phyloP scores from a whole-genome alignment of 192 early-diverging fungal species.

The Backusella tarrabulga region DNA sequence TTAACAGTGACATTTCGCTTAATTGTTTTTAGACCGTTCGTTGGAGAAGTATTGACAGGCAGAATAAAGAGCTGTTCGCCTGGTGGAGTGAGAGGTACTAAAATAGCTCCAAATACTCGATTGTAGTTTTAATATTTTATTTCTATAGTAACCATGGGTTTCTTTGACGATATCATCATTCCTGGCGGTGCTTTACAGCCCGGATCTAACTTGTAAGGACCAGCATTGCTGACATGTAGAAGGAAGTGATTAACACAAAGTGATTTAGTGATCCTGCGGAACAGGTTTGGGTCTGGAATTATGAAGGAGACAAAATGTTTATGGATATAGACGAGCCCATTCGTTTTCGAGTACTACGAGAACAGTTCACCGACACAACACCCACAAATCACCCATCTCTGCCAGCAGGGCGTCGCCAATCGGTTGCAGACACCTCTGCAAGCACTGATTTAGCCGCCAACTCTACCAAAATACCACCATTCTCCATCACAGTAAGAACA shows the following conservation, averaged over 20 bases:
- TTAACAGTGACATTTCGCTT: constrained; percentile 72
- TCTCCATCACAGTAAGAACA: constrained; percentile 48
- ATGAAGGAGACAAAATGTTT: constrained; percentile 72
- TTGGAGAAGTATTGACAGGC: constrained; percentile 83
- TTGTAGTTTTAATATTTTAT: not conserved
- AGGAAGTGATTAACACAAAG: not conserved
- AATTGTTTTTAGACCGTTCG: constrained; percentile 88
- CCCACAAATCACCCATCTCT: constrained; percentile 51
- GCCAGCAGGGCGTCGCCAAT: constrained; percentile 35
- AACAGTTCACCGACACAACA: constrained; percentile 75
- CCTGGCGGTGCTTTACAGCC: constrained; percentile 62
- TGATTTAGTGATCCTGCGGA: constrained; percentile 55
- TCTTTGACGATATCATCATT: constrained; percentile 91
- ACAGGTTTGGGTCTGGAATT: constrained; percentile 87
- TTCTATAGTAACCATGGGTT: constrained; percentile 71
- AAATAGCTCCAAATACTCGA: not conserved
- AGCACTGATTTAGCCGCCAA: constrained; percentile 44
- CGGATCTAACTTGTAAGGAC: constrained; percentile 63
- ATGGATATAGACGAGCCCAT: constrained; percentile 81
- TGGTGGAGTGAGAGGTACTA: constrained; percentile 67
- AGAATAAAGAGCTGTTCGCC: constrained; percentile 71
- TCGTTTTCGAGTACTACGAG: constrained; percentile 72
- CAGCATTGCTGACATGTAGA: not conserved
- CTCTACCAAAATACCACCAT: constrained; percentile 52
- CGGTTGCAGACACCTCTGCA: constrained; percentile 33